These are phyloP conservation scores for Serendipita indica DNA, from an alignment of 768 basidiomycete species.

Conservation along the genomic window DNA sequence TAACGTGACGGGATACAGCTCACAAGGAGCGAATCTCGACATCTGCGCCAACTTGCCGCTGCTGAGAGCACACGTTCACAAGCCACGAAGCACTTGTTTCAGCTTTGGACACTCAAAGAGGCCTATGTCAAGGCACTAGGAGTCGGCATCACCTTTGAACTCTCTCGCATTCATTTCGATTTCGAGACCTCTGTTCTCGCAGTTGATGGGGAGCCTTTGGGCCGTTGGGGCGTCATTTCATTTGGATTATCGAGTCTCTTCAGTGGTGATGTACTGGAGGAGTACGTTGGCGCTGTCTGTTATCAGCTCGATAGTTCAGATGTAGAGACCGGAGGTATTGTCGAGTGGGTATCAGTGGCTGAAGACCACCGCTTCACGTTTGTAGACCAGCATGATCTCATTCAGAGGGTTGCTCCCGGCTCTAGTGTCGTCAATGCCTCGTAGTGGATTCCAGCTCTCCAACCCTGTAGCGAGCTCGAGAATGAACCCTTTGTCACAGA, in stretches of 20 bases:
- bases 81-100: slow-evolving; percentile 37
- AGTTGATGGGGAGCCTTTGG: slow-evolving; percentile 7
- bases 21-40: slow-evolving; percentile 25
- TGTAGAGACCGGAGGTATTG: neutral
- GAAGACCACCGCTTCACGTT: too few species aligned
- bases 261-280: neutral
- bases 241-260: neutral
- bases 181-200: slow-evolving; percentile 18
- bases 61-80: slow-evolving; percentile 25
- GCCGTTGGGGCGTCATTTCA: slow-evolving; percentile 3
- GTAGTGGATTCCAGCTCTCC: too few species aligned
- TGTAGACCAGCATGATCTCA: too few species aligned
- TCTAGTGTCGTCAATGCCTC: too few species aligned
- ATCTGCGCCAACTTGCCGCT: slow-evolving; percentile 25
- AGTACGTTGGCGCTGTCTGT: slow-evolving; percentile 1
- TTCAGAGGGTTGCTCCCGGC: too few species aligned
- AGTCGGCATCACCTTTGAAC: slow-evolving; percentile 68
- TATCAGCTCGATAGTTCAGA: neutral
- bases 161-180: slow-evolving; percentile 60
- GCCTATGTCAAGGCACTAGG: slow-evolving; percentile 85
- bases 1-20: slow-evolving; percentile 21
- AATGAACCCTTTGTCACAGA: too few species aligned
- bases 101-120: slow-evolving; percentile 85
- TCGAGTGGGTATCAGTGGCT: neutral
- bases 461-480: too few species aligned